Percentiles rank a stretch among this genome's conserved stretches.
Conservation (phyloP, 202 grass and related monocot species). For the Setaria italica region DNA sequence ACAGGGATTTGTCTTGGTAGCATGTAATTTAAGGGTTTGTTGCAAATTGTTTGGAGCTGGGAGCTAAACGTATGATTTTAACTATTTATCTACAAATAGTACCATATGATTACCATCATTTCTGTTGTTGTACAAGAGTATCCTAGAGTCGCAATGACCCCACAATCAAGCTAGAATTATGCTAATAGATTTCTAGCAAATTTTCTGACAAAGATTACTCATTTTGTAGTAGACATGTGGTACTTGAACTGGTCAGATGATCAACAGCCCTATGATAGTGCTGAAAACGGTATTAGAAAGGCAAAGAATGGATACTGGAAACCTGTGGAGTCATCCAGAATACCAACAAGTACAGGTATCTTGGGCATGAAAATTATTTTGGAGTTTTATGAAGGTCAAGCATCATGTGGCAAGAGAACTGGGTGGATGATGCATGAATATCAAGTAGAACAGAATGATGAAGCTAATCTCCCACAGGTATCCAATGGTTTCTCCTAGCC, state of each 20-base stretch:
- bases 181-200: too few relatives aligned
- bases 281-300: conserved; percentile 32
- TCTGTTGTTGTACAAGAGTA: not conserved
- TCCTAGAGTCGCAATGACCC: too few relatives aligned
- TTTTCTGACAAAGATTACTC: conserved; percentile 27
- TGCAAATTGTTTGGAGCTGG: not conserved
- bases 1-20: not conserved
- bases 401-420: conserved; percentile 50
- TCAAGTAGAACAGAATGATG: conserved; percentile 42
- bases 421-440: conserved; percentile 66
- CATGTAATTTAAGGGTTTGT: not conserved
- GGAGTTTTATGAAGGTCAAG: conserved; percentile 56
- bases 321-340: conserved; percentile 14
- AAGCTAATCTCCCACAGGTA: conserved; percentile 54
- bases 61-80: not conserved
- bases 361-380: conserved; percentile 48
- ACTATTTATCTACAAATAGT: not conserved
- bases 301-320: conserved; percentile 58
- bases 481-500: not conserved
- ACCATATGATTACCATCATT: not conserved
- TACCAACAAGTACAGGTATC: conserved; percentile 40
- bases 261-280: not conserved
- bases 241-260: conserved; percentile 45
- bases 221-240: conserved; percentile 50
- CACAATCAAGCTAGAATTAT: too few relatives aligned